Percentiles rank a stretch among this genome's conserved stretches.
These are phyloP conservation scores for Astrothelium macrocarpum DNA, from an alignment of 495 filamentous ascomycete species.

Conservation along the genomic window DNA sequence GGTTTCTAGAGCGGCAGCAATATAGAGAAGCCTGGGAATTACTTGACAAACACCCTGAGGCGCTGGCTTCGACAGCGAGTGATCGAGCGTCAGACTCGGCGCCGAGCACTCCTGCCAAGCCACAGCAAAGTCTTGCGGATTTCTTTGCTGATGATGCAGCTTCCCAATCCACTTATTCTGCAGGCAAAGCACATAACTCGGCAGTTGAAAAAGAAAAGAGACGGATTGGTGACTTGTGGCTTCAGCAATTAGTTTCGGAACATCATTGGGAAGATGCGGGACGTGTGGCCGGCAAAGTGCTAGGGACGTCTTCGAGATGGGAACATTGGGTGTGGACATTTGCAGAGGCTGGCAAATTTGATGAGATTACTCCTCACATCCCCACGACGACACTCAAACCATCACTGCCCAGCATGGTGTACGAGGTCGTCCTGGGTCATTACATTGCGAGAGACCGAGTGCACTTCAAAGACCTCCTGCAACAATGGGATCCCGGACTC, in stretches of 20 bases:
- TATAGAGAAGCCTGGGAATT: constrained; percentile 84
- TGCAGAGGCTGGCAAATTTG: constrained; percentile 68
- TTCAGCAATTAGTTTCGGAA: constrained; percentile 66
- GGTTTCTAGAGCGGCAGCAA: constrained; percentile 67
- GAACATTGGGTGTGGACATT: constrained; percentile 92
- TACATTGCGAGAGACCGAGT: constrained; percentile 65
- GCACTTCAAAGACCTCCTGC: constrained; percentile 66
- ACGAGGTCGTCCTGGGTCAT: constrained; percentile 75
- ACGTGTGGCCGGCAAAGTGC: constrained; percentile 65
- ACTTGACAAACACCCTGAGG: constrained; percentile 74
- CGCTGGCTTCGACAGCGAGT: constrained; percentile 35
- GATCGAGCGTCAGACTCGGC: constrained; percentile 29
- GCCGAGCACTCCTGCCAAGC: constrained; percentile 41
- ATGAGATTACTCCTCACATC: constrained; percentile 80
- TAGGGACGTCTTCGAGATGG: constrained; percentile 72
- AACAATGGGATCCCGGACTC: constrained; percentile 74
- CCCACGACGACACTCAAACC: constrained; percentile 65
- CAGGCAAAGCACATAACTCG: constrained; percentile 39
- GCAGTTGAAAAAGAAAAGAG: constrained; percentile 82
- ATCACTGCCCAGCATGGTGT: constrained; percentile 69
- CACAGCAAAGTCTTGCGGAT: constrained; percentile 50
- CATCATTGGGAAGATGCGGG: constrained; percentile 71
- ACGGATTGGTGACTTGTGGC: constrained; percentile 84
- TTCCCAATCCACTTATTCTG: constrained; percentile 36
- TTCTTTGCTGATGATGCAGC: constrained; percentile 65